These are phyloP conservation scores for Teratosphaeria pseudoeucalypti DNA, from an alignment of 2,329 filamentous ascomycete species.

Conservation along the genomic window DNA sequence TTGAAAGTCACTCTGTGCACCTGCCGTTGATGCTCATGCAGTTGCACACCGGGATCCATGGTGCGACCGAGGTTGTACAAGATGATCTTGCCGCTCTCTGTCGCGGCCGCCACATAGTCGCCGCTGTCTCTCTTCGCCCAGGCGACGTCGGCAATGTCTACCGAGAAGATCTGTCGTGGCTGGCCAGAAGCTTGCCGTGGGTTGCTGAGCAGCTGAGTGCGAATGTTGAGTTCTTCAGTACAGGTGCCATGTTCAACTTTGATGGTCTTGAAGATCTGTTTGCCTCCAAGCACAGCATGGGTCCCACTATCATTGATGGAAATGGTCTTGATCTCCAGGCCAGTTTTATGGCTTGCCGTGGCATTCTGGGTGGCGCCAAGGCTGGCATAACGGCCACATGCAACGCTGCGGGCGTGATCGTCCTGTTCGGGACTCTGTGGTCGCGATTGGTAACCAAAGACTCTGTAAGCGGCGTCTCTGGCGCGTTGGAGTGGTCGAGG, in stretches of 20 bases:
- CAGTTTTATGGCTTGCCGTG: conserved; percentile 52
- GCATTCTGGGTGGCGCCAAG: conserved; percentile 35
- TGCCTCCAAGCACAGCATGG: conserved; percentile 54
- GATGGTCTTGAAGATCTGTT: conserved; percentile 57
- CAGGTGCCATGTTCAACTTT: conserved; percentile 46
- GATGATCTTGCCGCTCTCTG: conserved; percentile 54
- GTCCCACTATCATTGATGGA: conserved; percentile 54
- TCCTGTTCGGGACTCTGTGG: conserved; percentile 15
- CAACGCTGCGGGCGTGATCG: conserved; percentile 8
- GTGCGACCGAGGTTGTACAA: conserved; percentile 54
- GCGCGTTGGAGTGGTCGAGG: conserved; percentile 21
- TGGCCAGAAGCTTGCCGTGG: conserved; percentile 41
- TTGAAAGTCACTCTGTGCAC: conserved; percentile 58
- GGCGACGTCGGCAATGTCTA: conserved; percentile 56
- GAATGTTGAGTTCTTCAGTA: conserved; percentile 54
- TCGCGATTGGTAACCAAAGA: conserved; percentile 20
- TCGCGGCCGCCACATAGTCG: conserved; percentile 53
- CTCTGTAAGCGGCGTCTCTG: conserved; percentile 21
- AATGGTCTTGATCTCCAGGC: conserved; percentile 51
- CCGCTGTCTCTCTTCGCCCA: conserved; percentile 55
- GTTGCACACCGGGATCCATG: conserved; percentile 49
- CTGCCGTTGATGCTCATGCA: conserved; percentile 56
- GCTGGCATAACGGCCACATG: conserved; percentile 8
- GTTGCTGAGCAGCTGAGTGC: conserved; percentile 49
- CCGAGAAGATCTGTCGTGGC: conserved; percentile 36